Base-by-base conservation (phyloP, 75 land plant species). In the Isoetes taiwanensis region DNA sequence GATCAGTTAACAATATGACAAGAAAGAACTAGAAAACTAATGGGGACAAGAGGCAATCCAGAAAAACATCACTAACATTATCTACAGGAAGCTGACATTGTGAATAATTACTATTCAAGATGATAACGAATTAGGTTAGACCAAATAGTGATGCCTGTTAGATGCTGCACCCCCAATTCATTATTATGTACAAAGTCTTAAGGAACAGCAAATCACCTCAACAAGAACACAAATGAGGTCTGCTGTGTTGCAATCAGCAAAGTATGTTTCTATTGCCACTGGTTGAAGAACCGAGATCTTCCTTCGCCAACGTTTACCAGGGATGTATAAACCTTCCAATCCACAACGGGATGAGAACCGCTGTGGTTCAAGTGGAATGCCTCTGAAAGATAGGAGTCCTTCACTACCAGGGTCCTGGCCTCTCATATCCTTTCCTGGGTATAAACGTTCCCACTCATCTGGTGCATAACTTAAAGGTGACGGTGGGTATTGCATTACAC, bases 301-400 rank as follows among this genome's bases (percentile, higher is more conserved):
- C 55, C 72, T 79, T 66, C 77, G 76, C 98, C 98, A 93, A 68
- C 86, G 71, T 72, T 74, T 84, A 9, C 98, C 98, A 61, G 98
- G 98, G 4, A 81, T 70, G 53, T 81, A 84, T 19, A 85, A 76
- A n/a, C 98, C 98, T 77, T 84, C 81, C 67, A 93, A 67, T 5
- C 98, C 98, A 74, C 90, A 93, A 63, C 75, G 78, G 39, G 75
- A 78, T 57, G 95, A 79, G 68, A 86, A 93, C 26, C 95, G 76
- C 50, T 87, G 83, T 37, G 83, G 89, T 54, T 93, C 96, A 42
- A 93, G 65, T 29, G 78, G 64, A 30, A 78, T 83, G 29, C 98
- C 98, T 32, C 98, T 60, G 42, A 93, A 93, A 55, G 98, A 93
- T 60, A 88, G 53, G 28, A 81, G 70, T n/a, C 69, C 86, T 41